A percentile compares a stretch with the other conserved stretches of the same genome.
Evolutionary conservation across 371 early-diverging fungal genomes (phyloP).

Genomic region (Mucor velutinosus): DNA sequence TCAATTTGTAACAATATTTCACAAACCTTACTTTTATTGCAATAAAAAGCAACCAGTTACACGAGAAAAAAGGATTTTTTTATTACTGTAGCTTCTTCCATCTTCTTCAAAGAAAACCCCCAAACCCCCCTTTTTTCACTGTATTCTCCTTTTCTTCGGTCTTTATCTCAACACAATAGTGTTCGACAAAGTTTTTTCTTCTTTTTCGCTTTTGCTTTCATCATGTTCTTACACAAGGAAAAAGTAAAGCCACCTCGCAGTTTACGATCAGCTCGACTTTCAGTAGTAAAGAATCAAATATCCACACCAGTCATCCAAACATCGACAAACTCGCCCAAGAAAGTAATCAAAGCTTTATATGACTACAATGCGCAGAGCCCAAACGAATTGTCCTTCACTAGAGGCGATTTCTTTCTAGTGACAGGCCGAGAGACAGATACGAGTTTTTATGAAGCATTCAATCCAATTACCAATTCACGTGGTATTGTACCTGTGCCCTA

Average conservation of each 20-base stretch:
- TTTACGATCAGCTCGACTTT: conserved; percentile 28
- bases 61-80: background rate
- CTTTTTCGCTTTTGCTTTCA: background rate
- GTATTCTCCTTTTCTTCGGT: background rate
- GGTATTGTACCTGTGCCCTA: conserved; percentile 77
- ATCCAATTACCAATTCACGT: conserved; percentile 72
- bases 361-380: conserved; percentile 65
- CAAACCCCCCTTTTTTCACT: background rate
- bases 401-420: conserved; percentile 89
- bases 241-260: conserved; percentile 29
- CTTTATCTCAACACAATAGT: background rate
- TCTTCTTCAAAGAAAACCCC: background rate
- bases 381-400: conserved; percentile 73
- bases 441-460: conserved; percentile 80
- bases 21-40: background rate
- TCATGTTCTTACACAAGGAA: conserved; percentile 28
- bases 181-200: background rate
- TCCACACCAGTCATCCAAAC: conserved; percentile 35
- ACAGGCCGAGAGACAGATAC: conserved; percentile 60
- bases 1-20: background rate
- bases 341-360: conserved; percentile 75
- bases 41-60: background rate
- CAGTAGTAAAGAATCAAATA: conserved; percentile 34
- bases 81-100: background rate
- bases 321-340: conserved; percentile 64